Percentiles rank a stretch among this genome's conserved stretches.
Conservation (phyloP, 805 yeast genomes). For the Wickerhamiella hasegawae region DNA sequence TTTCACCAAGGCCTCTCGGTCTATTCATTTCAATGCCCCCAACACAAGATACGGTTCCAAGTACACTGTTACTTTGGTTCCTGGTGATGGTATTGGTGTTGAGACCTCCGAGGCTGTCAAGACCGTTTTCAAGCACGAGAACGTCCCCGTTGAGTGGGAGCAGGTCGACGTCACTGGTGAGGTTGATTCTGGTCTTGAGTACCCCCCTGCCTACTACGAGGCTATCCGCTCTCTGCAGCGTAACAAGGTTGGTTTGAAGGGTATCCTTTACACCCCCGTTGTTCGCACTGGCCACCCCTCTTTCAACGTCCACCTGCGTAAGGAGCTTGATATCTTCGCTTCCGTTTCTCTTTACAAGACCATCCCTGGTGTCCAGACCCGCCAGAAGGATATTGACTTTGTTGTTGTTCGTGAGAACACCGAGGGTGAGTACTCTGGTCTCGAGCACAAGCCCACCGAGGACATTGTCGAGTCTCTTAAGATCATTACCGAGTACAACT, state of each 20-base stretch:
- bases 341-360: slow-evolving; percentile 86
- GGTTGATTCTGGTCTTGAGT: slow-evolving; percentile 33
- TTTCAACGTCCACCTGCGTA: slow-evolving; percentile 89
- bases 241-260: slow-evolving; percentile 94
- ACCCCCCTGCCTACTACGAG: slow-evolving; percentile 50
- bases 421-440: slow-evolving; percentile 98
- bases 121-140: slow-evolving; percentile 72
- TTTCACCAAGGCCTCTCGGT: slow-evolving; percentile 1
- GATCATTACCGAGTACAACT: slow-evolving; percentile 84
- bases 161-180: slow-evolving; percentile 41
- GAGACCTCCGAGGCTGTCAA: slow-evolving; percentile 90
- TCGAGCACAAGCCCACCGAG: slow-evolving; percentile 93
- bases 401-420: slow-evolving; percentile 97
- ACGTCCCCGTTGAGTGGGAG: slow-evolving; percentile 91
- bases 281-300: slow-evolving; percentile 68
- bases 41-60: slow-evolving; percentile 59
- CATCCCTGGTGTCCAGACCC: slow-evolving; percentile 85
- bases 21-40: slow-evolving; percentile 8
- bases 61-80: slow-evolving; percentile 85
- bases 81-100: slow-evolving; percentile 95
- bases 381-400: slow-evolving; percentile 76
- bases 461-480: slow-evolving; percentile 96
- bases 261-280: slow-evolving; percentile 83
- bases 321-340: slow-evolving; percentile 90
- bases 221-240: slow-evolving; percentile 86